Percentiles rank a stretch among this genome's conserved stretches.
These are phyloP conservation scores for Xanthoparmelia taractica DNA, from an alignment of 495 filamentous ascomycete genomes.

Conservation along the genomic window DNA sequence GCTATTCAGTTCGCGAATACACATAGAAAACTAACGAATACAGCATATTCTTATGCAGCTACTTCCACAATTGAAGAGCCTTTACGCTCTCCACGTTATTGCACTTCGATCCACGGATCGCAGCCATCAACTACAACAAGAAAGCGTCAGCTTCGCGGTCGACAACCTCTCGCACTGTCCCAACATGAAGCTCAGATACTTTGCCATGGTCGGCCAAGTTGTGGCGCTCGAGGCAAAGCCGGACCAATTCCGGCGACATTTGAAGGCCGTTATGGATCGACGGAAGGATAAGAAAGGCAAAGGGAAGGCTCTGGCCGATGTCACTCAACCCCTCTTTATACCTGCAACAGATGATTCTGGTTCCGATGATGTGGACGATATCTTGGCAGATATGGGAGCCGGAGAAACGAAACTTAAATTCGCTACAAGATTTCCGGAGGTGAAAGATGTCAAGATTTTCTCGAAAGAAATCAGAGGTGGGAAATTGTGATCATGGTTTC, in stretches of 20 bases:
- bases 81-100: slow-evolving; percentile 48
- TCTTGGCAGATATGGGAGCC: slow-evolving; percentile 16
- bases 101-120: slow-evolving; percentile 44
- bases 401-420: slow-evolving; percentile 17
- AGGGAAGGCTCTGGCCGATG: slow-evolving; percentile 17
- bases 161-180: slow-evolving; percentile 47
- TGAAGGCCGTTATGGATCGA: slow-evolving; percentile 12
- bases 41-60: slow-evolving; percentile 49
- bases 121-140: slow-evolving; percentile 37
- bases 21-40: slow-evolving; percentile 7
- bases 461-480: slow-evolving; percentile 19
- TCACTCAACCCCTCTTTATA: neutral
- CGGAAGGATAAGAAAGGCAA: slow-evolving; percentile 23
- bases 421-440: slow-evolving; percentile 6
- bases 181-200: slow-evolving; percentile 44
- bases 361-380: slow-evolving; percentile 20
- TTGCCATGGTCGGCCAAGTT: slow-evolving; percentile 35
- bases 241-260: slow-evolving; percentile 14
- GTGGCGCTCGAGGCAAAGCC: slow-evolving; percentile 14
- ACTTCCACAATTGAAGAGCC: slow-evolving; percentile 36
- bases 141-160: slow-evolving; percentile 44
- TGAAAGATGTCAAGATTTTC: slow-evolving; percentile 21
- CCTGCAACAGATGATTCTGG: slow-evolving; percentile 19
- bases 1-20: slow-evolving; percentile 15
- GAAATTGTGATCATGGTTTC: slow-evolving; percentile 6